phyloP scores from a whole-genome alignment of 2,329 filamentous ascomycete species.

The Diplodia scrobiculata region DNA sequence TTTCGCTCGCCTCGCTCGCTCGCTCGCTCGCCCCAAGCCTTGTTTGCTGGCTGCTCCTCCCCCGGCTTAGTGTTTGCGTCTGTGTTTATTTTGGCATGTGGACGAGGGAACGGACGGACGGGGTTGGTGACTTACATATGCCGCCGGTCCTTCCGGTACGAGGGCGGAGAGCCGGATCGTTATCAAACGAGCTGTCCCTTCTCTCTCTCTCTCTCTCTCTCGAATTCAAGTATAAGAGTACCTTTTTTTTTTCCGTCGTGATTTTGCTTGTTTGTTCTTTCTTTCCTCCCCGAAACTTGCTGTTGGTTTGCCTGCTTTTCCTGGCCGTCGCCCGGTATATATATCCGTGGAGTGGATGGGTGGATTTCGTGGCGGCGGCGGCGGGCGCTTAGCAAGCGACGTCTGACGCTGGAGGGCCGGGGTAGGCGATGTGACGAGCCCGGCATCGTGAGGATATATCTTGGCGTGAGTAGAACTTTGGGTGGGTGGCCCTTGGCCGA shows the following conservation, averaged over 20 bases:
- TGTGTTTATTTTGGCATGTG: neutral
- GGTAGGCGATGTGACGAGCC: no score
- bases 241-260: no score
- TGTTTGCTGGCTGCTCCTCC: neutral
- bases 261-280: neutral
- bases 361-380: neutral
- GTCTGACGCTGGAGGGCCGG: neutral
- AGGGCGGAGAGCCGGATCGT: neutral
- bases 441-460: no score
- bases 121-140: neutral
- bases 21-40: neutral
- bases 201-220: neutral
- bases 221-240: no score
- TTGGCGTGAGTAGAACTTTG: no score
- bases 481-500: no score
- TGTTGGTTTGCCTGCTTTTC: neutral
- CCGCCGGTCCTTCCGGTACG: neutral
- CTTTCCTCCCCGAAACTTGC: no score
- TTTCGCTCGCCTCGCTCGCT: no score
- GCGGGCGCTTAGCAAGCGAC: neutral
- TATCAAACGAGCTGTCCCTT: neutral
- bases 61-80: no score
- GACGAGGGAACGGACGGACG: neutral
- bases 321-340: neutral
- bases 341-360: neutral